These are phyloP conservation scores for Piloderma croceum DNA, from an alignment of 768 basidiomycete genomes.

Conservation along the genomic window DNA sequence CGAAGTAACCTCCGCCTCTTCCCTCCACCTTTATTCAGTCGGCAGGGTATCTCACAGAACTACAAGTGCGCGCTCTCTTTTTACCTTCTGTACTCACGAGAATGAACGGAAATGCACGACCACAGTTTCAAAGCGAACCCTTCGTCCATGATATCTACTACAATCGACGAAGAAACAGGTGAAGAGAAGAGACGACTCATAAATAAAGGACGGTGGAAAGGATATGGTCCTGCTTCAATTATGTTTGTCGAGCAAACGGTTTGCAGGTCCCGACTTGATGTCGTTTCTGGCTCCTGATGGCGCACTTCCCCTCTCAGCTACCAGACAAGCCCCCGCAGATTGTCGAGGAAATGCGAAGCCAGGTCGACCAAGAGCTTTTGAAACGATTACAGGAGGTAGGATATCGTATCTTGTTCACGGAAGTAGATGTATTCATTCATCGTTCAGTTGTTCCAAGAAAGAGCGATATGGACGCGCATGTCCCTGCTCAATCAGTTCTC, in stretches of 20 bases:
- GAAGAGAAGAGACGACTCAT: conserved; percentile 80
- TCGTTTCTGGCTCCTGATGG: too few species aligned
- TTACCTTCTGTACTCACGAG: too few species aligned
- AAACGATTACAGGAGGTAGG: conserved; percentile 49
- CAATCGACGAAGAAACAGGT: conserved; percentile 69
- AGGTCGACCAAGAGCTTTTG: conserved; percentile 51
- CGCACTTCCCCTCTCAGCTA: too few species aligned
- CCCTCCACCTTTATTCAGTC: conserved; percentile 86
- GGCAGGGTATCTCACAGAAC: conserved; percentile 70
- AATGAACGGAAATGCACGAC: not conserved
- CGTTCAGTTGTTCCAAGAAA: conserved; percentile 63
- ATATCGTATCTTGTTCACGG: too few species aligned
- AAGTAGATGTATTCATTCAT: too few species aligned
- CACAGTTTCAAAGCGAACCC: conserved; percentile 72
- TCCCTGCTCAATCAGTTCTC: conserved; percentile 81
- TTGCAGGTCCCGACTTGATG: too few species aligned
- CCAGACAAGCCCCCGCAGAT: conserved; percentile 58
- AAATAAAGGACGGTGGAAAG: conserved; percentile 83
- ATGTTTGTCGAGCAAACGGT: conserved; percentile 54
- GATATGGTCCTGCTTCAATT: conserved; percentile 68
- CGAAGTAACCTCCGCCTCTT: conserved; percentile 67
- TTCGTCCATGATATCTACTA: conserved; percentile 63
- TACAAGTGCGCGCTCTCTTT: conserved; percentile 67
- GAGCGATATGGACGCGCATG: conserved; percentile 88
- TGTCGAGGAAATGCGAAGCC: conserved; percentile 54